These are phyloP conservation scores for Penicillium manginii DNA, from an alignment of 495 filamentous ascomycete genomes.

Conservation along the genomic window DNA sequence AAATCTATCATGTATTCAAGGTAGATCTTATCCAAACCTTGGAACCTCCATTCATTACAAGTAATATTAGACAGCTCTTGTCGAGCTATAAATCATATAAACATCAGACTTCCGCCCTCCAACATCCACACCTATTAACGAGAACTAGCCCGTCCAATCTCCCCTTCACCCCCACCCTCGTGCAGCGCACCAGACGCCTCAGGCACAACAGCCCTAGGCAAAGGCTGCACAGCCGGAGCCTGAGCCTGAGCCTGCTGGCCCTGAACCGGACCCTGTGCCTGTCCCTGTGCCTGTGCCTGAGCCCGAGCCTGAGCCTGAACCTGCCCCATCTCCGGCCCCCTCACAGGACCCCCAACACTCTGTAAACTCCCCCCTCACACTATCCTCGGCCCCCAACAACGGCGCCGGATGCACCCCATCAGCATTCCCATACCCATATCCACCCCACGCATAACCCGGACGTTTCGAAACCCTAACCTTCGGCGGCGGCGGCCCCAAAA, in stretches of 20 bases:
- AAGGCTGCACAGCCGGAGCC: neutral
- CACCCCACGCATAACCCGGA: constrained; percentile 14
- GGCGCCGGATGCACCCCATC: neutral
- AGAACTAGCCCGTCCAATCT: constrained; percentile 11
- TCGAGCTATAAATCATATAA: neutral
- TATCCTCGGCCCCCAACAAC: no score
- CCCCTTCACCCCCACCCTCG: neutral
- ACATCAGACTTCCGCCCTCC: no score
- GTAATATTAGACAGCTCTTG: no score
- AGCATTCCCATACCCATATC: neutral
- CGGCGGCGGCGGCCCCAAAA: constrained; percentile 38
- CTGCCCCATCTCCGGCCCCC: constrained; percentile 16
- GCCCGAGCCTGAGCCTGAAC: neutral
- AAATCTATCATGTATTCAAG: no score
- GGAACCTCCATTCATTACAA: no score
- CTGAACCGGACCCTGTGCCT: constrained; percentile 6
- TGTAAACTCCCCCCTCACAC: no score
- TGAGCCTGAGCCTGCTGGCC: constrained; percentile 5
- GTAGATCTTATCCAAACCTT: no score
- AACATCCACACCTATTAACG: neutral
- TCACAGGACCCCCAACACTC: neutral
- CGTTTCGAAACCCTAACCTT: constrained; percentile 30
- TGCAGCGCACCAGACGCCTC: constrained; percentile 8
- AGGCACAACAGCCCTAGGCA: neutral
- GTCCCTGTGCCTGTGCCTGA: no score